Evolutionary conservation across 177 flowering plant genomes (phyloP).

Genomic region (Tripterygium wilfordii): DNA sequence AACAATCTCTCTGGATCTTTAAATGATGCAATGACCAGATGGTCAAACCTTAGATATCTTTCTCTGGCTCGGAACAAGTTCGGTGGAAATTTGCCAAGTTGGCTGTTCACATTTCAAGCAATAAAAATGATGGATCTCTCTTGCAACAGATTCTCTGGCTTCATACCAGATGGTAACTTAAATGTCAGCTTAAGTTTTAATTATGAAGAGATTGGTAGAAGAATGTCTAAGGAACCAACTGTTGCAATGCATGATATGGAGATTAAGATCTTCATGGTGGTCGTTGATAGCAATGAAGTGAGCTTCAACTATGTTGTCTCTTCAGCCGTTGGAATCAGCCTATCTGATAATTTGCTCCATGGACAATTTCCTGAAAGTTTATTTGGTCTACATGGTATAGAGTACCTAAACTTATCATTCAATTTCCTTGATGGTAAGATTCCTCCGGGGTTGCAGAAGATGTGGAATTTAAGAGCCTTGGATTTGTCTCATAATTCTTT

Average conservation of each 20-base stretch:
- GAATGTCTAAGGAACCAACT: conserved; percentile 5
- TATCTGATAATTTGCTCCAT: conserved; percentile 58
- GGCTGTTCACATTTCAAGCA: conserved; percentile 66
- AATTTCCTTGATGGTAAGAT: conserved; percentile 69
- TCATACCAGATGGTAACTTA: conserved; percentile 67
- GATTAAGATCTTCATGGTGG: conserved; percentile 26
- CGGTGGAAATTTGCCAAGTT: conserved; percentile 63
- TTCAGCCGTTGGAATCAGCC: conserved; percentile 53
- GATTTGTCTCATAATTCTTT: conserved; percentile 83
- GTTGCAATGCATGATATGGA: conserved; percentile 8
- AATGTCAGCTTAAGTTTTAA: conserved; percentile 52
- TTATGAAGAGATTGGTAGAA: conserved; percentile 12
- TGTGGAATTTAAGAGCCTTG: conserved; percentile 51
- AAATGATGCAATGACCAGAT: conserved; percentile 78
- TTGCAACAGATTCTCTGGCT: conserved; percentile 68
- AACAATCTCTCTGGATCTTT: conserved; percentile 74
- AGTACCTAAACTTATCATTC: conserved; percentile 68
- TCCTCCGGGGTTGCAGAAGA: conserved; percentile 49
- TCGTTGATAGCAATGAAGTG: conserved; percentile 38
- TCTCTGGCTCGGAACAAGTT: conserved; percentile 73
- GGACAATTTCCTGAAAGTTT: conserved; percentile 78
- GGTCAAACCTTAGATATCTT: conserved; percentile 71
- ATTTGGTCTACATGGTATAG: conserved; percentile 56
- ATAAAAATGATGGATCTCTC: conserved; percentile 68
- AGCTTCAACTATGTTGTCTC: conserved; percentile 46